Conservation (phyloP, 78 protist genomes). For the Dictyostelium brefeldianum region DNA sequence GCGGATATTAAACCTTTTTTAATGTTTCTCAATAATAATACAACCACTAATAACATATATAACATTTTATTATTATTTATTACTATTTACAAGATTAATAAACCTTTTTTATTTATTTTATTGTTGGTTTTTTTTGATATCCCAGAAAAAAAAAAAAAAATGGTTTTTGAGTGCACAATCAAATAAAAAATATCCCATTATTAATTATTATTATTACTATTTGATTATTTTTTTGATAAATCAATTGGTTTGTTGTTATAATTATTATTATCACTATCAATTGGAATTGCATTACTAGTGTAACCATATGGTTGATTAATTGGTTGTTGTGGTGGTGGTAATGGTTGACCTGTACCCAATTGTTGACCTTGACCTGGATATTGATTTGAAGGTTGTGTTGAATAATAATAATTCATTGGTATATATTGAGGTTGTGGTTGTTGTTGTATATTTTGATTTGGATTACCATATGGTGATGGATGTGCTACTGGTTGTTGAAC, state of each 20-base stretch:
- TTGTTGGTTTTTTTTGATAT: too few relatives aligned
- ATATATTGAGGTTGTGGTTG: constrained; percentile 41
- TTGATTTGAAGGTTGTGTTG: not conserved
- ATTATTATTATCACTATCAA: not conserved
- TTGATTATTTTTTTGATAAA: not conserved
- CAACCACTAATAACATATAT: too few relatives aligned
- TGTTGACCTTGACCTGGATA: constrained; percentile 13
- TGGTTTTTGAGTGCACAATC: too few relatives aligned
- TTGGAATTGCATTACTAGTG: constrained; percentile 9
- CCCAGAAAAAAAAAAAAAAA: too few relatives aligned
- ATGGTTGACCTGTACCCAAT: constrained; percentile 7
- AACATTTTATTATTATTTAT: too few relatives aligned
- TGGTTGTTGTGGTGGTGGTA: constrained; percentile 4
- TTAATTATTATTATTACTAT: too few relatives aligned
- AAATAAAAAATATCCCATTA: too few relatives aligned
- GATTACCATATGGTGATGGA: not conserved
- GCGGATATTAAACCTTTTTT: too few relatives aligned
- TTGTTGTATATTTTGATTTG: not conserved
- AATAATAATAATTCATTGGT: constrained; percentile 63
- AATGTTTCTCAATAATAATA: too few relatives aligned
- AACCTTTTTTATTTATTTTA: too few relatives aligned
- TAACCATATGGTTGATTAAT: not conserved
- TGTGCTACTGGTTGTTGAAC: constrained; percentile 22
- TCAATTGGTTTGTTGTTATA: not conserved
- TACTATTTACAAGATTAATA: too few relatives aligned